A percentile compares a stretch with the other conserved stretches of the same genome.
Conservation (phyloP, 345 rosid genomes). For the Boechera retrofracta region DNA sequence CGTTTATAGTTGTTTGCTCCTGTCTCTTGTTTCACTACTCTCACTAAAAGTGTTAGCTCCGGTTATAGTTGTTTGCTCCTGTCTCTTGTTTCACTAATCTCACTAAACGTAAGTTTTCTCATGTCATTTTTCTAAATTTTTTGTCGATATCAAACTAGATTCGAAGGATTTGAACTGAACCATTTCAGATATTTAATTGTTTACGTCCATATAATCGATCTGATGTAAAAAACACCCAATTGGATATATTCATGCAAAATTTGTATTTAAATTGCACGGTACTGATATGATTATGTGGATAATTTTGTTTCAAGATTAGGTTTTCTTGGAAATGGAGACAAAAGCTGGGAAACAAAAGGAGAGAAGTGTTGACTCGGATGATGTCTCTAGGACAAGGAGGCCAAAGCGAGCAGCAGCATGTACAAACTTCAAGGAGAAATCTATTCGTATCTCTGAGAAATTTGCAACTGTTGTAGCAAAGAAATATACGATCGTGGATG, state of each 20-base stretch:
- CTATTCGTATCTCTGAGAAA: slow-evolving; percentile 48
- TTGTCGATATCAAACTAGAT: background rate
- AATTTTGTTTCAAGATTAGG: background rate
- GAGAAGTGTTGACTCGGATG: slow-evolving; percentile 28
- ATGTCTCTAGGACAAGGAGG: slow-evolving; percentile 51
- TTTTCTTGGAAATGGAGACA: slow-evolving; percentile 19
- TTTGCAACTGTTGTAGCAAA: slow-evolving; percentile 56
- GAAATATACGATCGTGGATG: slow-evolving; percentile 49
- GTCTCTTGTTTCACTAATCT: background rate
- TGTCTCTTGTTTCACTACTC: background rate
- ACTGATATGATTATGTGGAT: background rate
- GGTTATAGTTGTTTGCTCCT: background rate
- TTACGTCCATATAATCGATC: background rate
- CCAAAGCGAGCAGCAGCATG: slow-evolving; percentile 87
- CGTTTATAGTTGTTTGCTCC: background rate
- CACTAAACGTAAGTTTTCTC: background rate
- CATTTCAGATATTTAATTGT: background rate
- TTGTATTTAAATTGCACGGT: background rate
- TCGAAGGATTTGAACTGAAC: background rate
- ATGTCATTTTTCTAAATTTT: background rate
- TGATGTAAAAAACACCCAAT: background rate
- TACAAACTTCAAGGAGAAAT: slow-evolving; percentile 64
- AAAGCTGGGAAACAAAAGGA: slow-evolving; percentile 43
- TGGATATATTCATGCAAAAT: background rate
- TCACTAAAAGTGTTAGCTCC: background rate